phyloP scores from a whole-genome alignment of 495 filamentous ascomycete species.

The Podospora pseudopauciseta region DNA sequence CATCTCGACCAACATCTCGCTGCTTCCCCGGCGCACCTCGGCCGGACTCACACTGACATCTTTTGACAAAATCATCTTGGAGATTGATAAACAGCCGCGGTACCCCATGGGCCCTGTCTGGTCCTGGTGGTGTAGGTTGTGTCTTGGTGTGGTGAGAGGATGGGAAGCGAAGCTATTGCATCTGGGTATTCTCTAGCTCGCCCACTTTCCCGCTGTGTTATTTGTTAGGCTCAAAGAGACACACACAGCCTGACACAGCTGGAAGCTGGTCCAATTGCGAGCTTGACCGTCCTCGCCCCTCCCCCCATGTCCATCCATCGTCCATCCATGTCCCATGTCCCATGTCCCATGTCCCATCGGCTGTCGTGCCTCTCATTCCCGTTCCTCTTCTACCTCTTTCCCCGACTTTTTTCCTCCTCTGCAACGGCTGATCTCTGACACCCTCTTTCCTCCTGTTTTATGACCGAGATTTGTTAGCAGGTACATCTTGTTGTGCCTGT shows the following conservation, averaged over 20 bases:
- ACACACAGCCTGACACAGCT: conserved; percentile 3
- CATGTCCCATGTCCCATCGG: not conserved
- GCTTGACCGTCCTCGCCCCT: not conserved
- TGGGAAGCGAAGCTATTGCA: too few relatives aligned
- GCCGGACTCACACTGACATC: not conserved
- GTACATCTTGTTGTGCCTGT: not conserved
- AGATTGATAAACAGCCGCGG: not conserved
- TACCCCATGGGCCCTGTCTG: not conserved
- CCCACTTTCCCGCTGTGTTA: not conserved
- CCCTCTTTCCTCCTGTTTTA: not conserved
- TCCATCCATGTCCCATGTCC: not conserved
- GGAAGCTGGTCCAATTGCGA: not conserved
- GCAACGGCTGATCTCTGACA: conserved; percentile 2
- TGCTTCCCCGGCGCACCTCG: not conserved
- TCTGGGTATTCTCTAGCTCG: not conserved
- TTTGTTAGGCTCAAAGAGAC: conserved; percentile 5
- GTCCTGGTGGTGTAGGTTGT: not conserved
- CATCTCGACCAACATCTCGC: not conserved
- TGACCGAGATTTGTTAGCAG: not conserved
- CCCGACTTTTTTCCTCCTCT: not conserved
- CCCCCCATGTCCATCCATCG: not conserved
- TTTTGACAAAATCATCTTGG: not conserved
- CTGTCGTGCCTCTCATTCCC: not conserved
- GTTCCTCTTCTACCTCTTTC: not conserved
- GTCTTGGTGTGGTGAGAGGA: too few relatives aligned